These are phyloP conservation scores for Trichoderma semiorbis DNA, from an alignment of 2,329 filamentous ascomycete species.

Conservation along the genomic window DNA sequence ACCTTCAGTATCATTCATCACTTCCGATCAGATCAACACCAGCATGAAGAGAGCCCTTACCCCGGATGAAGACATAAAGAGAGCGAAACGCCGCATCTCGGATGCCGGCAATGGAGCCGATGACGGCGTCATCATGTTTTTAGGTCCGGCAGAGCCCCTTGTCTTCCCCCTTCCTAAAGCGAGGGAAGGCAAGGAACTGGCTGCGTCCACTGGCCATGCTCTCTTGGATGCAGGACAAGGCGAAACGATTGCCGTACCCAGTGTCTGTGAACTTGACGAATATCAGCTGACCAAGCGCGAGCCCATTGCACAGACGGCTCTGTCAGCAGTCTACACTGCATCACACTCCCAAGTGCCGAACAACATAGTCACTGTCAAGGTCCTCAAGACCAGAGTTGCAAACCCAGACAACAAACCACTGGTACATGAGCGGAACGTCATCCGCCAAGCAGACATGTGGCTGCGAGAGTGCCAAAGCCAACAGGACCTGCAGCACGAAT, in stretches of 20 bases:
- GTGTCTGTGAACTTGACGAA: conserved; percentile 49
- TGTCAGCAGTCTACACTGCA: conserved; percentile 56
- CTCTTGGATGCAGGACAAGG: conserved; percentile 50
- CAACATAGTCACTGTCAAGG: conserved; percentile 57
- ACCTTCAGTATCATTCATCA: conserved; percentile 27
- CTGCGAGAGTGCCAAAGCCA: conserved; percentile 56
- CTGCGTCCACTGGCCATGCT: conserved; percentile 45
- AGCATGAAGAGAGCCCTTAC: conserved; percentile 50
- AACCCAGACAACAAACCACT: conserved; percentile 43
- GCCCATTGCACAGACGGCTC: conserved; percentile 52
- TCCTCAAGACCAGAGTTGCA: conserved; percentile 52
- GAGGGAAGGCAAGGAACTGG: conserved; percentile 46
- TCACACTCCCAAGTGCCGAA: conserved; percentile 51
- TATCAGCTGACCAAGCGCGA: conserved; percentile 55
- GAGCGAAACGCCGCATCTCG: conserved; percentile 42
- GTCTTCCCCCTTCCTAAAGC: conserved; percentile 51
- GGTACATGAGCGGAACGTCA: conserved; percentile 52
- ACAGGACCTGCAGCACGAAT: conserved; percentile 52
- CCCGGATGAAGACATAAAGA: conserved; percentile 41
- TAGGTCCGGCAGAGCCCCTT: conserved; percentile 48
- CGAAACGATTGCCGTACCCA: conserved; percentile 48
- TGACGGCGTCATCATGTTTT: conserved; percentile 54
- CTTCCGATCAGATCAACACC: conserved; percentile 35
- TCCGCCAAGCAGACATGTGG: conserved; percentile 59
- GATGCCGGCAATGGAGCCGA: conserved; percentile 34